phyloP scores from a whole-genome alignment of 257 asterid species.

The Perilla frutescens region DNA sequence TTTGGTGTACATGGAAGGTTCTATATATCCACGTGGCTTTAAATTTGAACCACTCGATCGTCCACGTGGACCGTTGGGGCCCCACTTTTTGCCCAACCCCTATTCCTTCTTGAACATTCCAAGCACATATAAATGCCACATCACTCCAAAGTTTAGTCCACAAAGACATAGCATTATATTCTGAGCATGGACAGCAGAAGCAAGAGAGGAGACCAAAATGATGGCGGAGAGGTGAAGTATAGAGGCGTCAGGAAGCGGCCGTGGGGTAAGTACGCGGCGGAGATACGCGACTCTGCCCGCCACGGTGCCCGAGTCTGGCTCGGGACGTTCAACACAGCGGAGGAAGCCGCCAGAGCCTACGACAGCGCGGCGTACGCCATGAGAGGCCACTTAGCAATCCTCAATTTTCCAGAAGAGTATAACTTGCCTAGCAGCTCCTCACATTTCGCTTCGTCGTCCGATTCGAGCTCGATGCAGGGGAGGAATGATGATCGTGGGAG shows the following conservation, averaged over 20 bases:
- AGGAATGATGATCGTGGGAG: constrained; percentile 30
- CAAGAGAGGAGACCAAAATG: not conserved
- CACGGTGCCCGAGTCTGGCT: constrained; percentile 84
- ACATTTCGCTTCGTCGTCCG: constrained; percentile 49
- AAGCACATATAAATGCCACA: constrained; percentile 48
- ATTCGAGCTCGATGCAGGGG: constrained; percentile 23
- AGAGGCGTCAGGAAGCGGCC: constrained; percentile 83
- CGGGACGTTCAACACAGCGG: constrained; percentile 70
- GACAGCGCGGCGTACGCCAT: constrained; percentile 72
- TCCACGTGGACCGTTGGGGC: constrained; percentile 40
- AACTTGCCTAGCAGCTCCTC: constrained; percentile 69
- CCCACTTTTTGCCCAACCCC: constrained; percentile 28
- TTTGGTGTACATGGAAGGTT: constrained; percentile 48
- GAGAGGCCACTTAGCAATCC: constrained; percentile 80
- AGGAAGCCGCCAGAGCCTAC: constrained; percentile 82
- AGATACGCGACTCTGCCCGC: constrained; percentile 67
- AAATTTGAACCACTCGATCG: constrained; percentile 30
- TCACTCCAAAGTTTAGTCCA: constrained; percentile 32
- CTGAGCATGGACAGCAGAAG: constrained; percentile 29
- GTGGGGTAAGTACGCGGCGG: constrained; percentile 91
- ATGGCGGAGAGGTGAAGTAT: constrained; percentile 57
- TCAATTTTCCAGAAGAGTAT: constrained; percentile 76
- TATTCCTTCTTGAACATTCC: not conserved
- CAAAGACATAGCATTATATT: not conserved
- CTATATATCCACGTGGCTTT: constrained; percentile 54